A percentile compares a stretch with the other conserved stretches of the same genome.
Conservation (phyloP, 768 basidiomycete species). For the Gloeophyllum trabeum region DNA sequence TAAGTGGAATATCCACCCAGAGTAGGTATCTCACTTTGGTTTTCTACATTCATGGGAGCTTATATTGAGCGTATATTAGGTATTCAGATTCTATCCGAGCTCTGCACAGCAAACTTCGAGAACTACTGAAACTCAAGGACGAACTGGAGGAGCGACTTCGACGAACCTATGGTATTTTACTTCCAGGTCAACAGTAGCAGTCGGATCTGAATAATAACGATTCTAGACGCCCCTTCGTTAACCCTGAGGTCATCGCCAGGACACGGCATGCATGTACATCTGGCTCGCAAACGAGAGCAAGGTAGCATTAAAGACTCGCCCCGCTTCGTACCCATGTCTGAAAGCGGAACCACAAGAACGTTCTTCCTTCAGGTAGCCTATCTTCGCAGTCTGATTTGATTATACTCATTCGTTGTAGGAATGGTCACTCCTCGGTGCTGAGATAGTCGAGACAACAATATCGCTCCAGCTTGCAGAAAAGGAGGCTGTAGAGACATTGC, state of each 20-base stretch:
- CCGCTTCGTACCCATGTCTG: conserved; percentile 47
- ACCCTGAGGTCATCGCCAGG: conserved; percentile 58
- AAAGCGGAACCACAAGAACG: conserved; percentile 52
- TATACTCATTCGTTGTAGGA: conserved; percentile 27
- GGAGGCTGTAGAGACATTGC: conserved; percentile 59
- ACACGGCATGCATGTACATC: conserved; percentile 68
- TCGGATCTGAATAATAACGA: too few species aligned
- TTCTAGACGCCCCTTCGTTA: conserved; percentile 56
- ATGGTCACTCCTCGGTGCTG: conserved; percentile 68
- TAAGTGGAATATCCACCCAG: conserved; percentile 56
- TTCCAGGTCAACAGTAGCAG: too few species aligned
- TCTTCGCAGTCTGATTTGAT: background rate
- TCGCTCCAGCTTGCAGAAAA: conserved; percentile 52
- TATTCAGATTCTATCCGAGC: conserved; percentile 43
- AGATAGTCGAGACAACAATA: conserved; percentile 45
- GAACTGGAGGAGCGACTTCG: conserved; percentile 46
- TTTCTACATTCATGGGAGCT: background rate
- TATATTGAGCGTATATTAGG: conserved; percentile 22
- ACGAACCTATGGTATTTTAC: conserved; percentile 34
- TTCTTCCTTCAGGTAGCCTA: conserved; percentile 51
- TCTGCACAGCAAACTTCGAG: conserved; percentile 37
- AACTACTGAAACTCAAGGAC: conserved; percentile 33
- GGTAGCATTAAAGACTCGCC: conserved; percentile 31
- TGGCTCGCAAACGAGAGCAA: conserved; percentile 57
- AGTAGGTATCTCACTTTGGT: conserved; percentile 26